phyloP scores from a whole-genome alignment of 495 filamentous ascomycete species.

The Penicillium salamii region DNA sequence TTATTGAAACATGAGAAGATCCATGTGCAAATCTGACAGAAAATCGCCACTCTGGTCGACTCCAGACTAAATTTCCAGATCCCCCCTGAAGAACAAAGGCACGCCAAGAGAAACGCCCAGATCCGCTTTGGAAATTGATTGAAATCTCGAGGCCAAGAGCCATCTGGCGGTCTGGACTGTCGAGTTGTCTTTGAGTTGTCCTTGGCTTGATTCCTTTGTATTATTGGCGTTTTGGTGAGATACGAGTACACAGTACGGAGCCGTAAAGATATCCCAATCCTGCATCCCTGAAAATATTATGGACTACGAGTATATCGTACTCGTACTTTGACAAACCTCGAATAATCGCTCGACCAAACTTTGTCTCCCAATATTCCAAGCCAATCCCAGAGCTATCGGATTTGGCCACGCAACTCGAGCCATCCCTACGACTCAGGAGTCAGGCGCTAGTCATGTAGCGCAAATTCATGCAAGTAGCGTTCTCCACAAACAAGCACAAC shows the following conservation, averaged over 20 bases:
- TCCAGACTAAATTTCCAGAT: not conserved
- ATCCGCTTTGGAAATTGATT: conserved; percentile 17
- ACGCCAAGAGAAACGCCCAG: conserved; percentile 20
- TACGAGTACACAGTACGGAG: too few relatives aligned
- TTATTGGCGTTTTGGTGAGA: not conserved
- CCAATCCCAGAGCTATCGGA: not conserved
- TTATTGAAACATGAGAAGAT: not conserved
- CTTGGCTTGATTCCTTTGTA: not conserved
- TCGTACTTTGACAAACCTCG: too few relatives aligned
- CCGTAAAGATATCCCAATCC: too few relatives aligned
- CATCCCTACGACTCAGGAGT: conserved; percentile 9
- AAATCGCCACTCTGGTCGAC: not conserved
- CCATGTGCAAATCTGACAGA: not conserved
- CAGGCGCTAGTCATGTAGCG: not conserved
- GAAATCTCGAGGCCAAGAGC: not conserved
- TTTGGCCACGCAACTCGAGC: too few relatives aligned
- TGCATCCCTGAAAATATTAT: not conserved
- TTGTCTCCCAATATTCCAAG: not conserved
- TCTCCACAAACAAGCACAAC: conserved; percentile 2
- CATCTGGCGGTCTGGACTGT: conserved; percentile 4
- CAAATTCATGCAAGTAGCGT: conserved; percentile 5
- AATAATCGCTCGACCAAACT: not conserved
- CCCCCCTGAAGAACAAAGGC: conserved; percentile 19
- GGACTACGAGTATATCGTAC: not conserved
- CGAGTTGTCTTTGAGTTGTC: conserved; percentile 1